Evolutionary conservation across 2,329 filamentous ascomycete genomes (phyloP), one percentile per base, ranked within the genome.

Genomic region (Colletotrichum eleusines): DNA sequence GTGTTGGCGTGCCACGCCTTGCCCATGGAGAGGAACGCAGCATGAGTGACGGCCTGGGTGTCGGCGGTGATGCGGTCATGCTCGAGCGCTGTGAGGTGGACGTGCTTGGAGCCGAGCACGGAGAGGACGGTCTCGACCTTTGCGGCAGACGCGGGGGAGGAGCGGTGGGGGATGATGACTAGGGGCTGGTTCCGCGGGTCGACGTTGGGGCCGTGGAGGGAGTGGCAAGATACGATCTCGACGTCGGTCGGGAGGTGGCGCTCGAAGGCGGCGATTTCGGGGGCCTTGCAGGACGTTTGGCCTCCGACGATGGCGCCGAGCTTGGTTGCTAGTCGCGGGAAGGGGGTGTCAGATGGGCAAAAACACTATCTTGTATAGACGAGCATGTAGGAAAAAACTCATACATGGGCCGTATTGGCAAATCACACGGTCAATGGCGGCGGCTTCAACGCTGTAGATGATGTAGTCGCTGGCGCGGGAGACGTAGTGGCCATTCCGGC

Each of bases 41-140:
- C 96, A 82, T 99, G 96, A 0, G 96, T 99, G 59, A 99, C 96
- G 38, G 96, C 96, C 82, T 99, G 96, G 1, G 96, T 99, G 82
- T 99, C 96, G 72, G 96, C 96, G 1, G 96, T 99, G 81, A 99
- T 99, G 73, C 94, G 93, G 81, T 99, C 96, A 80, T 99, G 96
- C 81, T 95, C 90, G 71, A 90, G 88, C 20, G 95, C 95, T 0
- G 93, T 92, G 71, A 99, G 91, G 79, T 95, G 90, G 71, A 99
- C 96, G 76, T 93, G 89, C 80, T 94, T 95, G 55, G 94, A 97
- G 35, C 89, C 85, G 63, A 99, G 91, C 79, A 94, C 97, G 38
- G 90, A 89, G 42, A 99, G 89, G 65, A 97, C 92, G 5, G 87
- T 81, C 79, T 97, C 91, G 61, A 98, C 94, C 75, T 96, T 93